Conservation (phyloP, 2,329 filamentous ascomycete species). For the Cladophialophora yegresii region DNA sequence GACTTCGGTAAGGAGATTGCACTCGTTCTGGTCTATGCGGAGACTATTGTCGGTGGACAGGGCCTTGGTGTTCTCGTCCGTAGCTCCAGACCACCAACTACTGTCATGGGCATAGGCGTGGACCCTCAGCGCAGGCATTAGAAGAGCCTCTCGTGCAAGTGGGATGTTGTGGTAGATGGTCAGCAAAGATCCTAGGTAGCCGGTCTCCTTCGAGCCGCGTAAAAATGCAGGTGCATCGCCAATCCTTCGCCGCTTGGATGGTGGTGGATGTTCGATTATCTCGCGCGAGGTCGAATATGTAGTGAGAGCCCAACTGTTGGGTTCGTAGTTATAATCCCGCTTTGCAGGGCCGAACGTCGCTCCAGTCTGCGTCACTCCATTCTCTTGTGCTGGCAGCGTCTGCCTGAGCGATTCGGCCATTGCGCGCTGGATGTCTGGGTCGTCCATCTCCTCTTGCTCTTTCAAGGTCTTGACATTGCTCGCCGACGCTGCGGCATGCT, state of each 20-base stretch:
- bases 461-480: slow-evolving; percentile 41
- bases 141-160: slow-evolving; percentile 58
- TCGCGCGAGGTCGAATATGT: slow-evolving; percentile 53
- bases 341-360: slow-evolving; percentile 58
- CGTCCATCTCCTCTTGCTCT: slow-evolving; percentile 43
- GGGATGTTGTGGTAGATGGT: slow-evolving; percentile 66
- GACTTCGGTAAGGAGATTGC: slow-evolving; percentile 56
- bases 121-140: slow-evolving; percentile 50
- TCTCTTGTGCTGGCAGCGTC: slow-evolving; percentile 55
- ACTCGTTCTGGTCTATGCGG: slow-evolving; percentile 42
- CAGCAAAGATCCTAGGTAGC: slow-evolving; percentile 60
- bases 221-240: slow-evolving; percentile 58
- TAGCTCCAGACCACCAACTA: slow-evolving; percentile 64
- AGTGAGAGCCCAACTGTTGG: slow-evolving; percentile 58
- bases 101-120: slow-evolving; percentile 57
- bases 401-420: slow-evolving; percentile 51
- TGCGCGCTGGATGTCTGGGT: slow-evolving; percentile 49
- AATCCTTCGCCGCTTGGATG: slow-evolving; percentile 52
- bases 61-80: slow-evolving; percentile 54
- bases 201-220: slow-evolving; percentile 55
- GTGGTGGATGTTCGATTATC: slow-evolving; percentile 57
- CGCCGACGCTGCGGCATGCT: slow-evolving; percentile 38
- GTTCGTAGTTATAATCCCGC: slow-evolving; percentile 55
- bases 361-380: slow-evolving; percentile 51
- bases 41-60: slow-evolving; percentile 47